phyloP scores from a whole-genome alignment of 768 basidiomycete species.

The Leccinum olivaceopallidum region DNA sequence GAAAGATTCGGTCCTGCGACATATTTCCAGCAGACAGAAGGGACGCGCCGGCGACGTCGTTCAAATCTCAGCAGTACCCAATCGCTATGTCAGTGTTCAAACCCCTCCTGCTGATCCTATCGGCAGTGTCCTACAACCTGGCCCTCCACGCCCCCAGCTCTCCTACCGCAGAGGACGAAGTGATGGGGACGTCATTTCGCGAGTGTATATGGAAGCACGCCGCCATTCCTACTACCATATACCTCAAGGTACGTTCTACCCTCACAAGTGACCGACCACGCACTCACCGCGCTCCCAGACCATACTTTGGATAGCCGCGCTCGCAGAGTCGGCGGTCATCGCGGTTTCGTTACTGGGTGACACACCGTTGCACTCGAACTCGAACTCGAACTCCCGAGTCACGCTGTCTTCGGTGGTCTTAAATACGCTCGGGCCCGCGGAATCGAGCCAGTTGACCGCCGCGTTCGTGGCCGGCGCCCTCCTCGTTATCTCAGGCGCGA shows the following conservation, averaged over 20 bases:
- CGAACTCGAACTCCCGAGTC: not conserved
- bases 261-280: not conserved
- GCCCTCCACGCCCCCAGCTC: not conserved
- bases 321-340: not conserved
- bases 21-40: no score
- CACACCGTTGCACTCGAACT: no score
- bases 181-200: slow-evolving; percentile 2
- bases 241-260: slow-evolving; percentile 1
- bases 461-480: slow-evolving; percentile 8
- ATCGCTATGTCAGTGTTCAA: slow-evolving; percentile 13
- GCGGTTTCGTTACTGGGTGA: no score
- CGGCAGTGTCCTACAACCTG: slow-evolving; percentile 8
- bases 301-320: not conserved
- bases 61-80: not conserved
- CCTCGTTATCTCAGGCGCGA: slow-evolving; percentile 5
- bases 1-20: no score
- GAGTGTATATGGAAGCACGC: slow-evolving; percentile 11
- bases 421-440: slow-evolving; percentile 10
- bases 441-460: not conserved
- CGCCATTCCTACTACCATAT: not conserved
- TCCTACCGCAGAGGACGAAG: slow-evolving; percentile 1
- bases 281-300: not conserved
- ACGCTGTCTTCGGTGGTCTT: not conserved
- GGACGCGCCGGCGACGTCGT: no score
- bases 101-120: slow-evolving; percentile 7